Base-by-base conservation (phyloP, 345 rosid species). In the Dimocarpus longan region DNA sequence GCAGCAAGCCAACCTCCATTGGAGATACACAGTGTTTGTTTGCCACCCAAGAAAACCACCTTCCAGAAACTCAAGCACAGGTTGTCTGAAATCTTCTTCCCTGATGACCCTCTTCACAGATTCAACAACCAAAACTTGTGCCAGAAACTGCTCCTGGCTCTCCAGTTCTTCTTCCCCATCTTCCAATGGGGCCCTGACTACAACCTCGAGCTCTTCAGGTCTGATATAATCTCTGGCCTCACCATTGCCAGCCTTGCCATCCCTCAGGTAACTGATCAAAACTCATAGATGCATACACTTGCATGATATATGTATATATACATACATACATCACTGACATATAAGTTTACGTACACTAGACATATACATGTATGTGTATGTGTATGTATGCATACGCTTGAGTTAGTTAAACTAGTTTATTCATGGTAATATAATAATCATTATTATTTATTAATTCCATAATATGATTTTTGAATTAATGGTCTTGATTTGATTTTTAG, bases 181-280 rank as follows among this genome's bases (percentile, higher is more conserved):
- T 86, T 90, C 66, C 92, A 93, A 3, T 97, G 99, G 99, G 93
- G 76, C 1, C 87, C 97, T 11, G 82, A 87, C 62, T 97, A 97
- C 67, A 80, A 80, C 78, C 90, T 91, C 63, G 76, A 71, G 74
- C 87, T 92, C 46, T 81, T 97, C 66, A 86, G 90, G 86, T 97
- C 99, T 52, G 99, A 97, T 82, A 62, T 92, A 84, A 84, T 97
- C 85, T 88, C 99, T 64, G 99, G 99, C 50, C 90, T 97, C 81
- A 97, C 99, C 95, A 97, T 97, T 88, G 98, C 99, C 28, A 97
- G 97, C 89, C 95, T 97, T 44, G 98, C 99, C 10, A 97, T 97
- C 72, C 99, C 99, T 56, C 99, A 97, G 99, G 99, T 95, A 80
- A 46, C 48, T n/a, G 37, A 32, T 32, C 50, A 40, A 13, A 42